Conservation (phyloP, 768 basidiomycete species). For the Tricholoma furcatifolium region DNA sequence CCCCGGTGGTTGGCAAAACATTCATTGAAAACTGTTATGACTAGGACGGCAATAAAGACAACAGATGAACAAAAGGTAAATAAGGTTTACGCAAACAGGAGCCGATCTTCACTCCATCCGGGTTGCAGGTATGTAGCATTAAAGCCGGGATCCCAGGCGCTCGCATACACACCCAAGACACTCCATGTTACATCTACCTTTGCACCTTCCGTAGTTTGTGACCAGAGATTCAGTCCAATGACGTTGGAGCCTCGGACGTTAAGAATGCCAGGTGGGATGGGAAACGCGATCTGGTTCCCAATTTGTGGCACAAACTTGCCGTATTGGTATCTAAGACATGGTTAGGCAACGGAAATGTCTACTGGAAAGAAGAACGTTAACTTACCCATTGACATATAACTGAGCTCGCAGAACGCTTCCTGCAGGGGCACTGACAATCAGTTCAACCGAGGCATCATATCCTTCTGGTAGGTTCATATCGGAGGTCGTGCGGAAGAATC, state of each 20-base stretch:
- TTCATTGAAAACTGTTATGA: no score
- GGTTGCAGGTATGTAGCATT: conserved; percentile 8
- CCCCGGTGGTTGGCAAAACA: no score
- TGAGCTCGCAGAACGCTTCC: conserved; percentile 5
- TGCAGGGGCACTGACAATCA: conserved; percentile 2
- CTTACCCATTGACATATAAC: conserved; percentile 12
- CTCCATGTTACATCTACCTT: conserved; percentile 9
- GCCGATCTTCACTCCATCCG: neutral
- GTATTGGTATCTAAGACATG: conserved; percentile 7
- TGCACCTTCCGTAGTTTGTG: neutral
- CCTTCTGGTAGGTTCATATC: conserved; percentile 7
- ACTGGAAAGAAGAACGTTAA: neutral
- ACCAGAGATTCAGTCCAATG: conserved; percentile 6
- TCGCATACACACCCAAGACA: conserved; percentile 5
- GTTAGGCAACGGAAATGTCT: neutral
- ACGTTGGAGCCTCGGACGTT: conserved; percentile 7
- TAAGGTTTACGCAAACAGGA: neutral
- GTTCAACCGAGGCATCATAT: conserved; percentile 3
- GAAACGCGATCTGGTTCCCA: conserved; percentile 7
- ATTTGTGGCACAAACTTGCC: conserved; percentile 9
- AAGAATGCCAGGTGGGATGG: conserved; percentile 6
- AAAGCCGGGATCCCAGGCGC: conserved; percentile 8
- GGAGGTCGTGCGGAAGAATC: conserved; percentile 12
- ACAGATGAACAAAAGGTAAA: neutral
- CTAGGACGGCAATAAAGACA: neutral